These are phyloP conservation scores for Erigeron philadelphicus DNA, from an alignment of 140 eudicot genomes.

Conservation along the genomic window DNA sequence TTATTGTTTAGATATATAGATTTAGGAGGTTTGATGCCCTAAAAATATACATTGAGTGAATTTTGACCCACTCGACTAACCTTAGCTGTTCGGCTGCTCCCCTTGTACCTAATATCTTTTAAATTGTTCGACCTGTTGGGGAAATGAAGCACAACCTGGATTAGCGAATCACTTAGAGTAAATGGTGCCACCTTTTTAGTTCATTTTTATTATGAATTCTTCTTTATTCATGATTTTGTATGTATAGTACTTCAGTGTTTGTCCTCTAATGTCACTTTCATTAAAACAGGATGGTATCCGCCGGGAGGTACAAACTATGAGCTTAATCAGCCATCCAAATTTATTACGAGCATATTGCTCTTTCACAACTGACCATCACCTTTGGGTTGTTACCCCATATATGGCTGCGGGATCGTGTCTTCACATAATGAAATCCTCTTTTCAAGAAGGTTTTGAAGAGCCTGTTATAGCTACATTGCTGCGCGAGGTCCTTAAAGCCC, in stretches of 20 bases:
- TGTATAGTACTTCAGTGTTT: too few relatives aligned
- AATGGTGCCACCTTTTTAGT: neutral
- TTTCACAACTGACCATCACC: constrained; percentile 68
- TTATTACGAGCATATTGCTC: constrained; percentile 79
- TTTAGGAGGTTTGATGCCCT: neutral
- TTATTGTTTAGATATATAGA: neutral
- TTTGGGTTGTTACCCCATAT: constrained; percentile 97
- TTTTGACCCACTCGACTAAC: neutral
- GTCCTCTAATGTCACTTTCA: neutral
- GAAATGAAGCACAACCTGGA: neutral
- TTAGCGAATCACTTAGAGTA: neutral
- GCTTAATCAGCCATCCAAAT: constrained; percentile 79
- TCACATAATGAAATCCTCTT: constrained; percentile 79
- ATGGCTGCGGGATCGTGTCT: constrained; percentile 98
- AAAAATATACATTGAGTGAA: neutral
- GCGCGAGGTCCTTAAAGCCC: constrained; percentile 85
- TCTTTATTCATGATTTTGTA: too few relatives aligned
- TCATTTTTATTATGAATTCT: too few relatives aligned
- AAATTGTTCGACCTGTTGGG: neutral
- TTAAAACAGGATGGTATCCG: constrained; percentile 76
- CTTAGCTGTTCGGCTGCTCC: neutral
- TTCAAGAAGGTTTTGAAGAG: constrained; percentile 94
- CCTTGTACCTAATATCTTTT: neutral
- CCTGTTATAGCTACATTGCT: constrained; percentile 81
- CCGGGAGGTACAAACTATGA: constrained; percentile 95